A percentile compares a stretch with the other conserved stretches of the same genome.
phyloP scores from a whole-genome alignment of 345 rosid species.

The Conringia planisiliqua region DNA sequence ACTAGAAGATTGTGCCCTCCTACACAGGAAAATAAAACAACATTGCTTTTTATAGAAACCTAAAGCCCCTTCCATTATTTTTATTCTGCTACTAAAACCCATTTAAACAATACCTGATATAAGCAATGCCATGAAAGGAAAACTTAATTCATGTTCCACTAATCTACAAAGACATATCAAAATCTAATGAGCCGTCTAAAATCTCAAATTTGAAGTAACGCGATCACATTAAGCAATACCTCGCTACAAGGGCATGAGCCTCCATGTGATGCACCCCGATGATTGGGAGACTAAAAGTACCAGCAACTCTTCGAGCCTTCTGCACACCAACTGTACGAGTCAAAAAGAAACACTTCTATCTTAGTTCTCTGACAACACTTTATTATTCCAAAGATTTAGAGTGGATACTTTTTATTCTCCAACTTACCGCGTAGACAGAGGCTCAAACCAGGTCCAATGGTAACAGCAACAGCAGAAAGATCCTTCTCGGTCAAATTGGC shows the following conservation, averaged over 20 bases:
- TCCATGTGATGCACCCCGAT: slow-evolving; percentile 95
- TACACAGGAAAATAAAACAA: slow-evolving; percentile 13
- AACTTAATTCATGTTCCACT: slow-evolving; percentile 62
- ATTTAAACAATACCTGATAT: slow-evolving; percentile 62
- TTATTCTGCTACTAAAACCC: not conserved
- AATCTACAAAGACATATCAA: slow-evolving; percentile 43
- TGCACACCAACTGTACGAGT: slow-evolving; percentile 70
- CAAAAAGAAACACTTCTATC: not conserved
- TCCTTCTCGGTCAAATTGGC: slow-evolving; percentile 62
- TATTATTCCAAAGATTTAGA: not conserved
- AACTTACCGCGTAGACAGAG: slow-evolving; percentile 89
- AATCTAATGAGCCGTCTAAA: not conserved
- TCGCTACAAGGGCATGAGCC: slow-evolving; percentile 91
- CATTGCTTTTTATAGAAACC: not conserved
- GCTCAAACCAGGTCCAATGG: slow-evolving; percentile 97
- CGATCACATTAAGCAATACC: slow-evolving; percentile 38
- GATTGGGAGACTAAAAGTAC: slow-evolving; percentile 63
- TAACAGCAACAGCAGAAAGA: slow-evolving; percentile 95
- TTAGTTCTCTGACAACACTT: not conserved
- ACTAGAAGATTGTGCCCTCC: slow-evolving; percentile 91
- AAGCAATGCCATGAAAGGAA: slow-evolving; percentile 92
- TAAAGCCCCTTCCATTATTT: not conserved
- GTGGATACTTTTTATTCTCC: not conserved
- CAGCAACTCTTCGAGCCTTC: slow-evolving; percentile 80
- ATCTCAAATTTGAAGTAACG: not conserved